These are phyloP conservation scores for Neurospora tetrasperma DNA, from an alignment of 495 filamentous ascomycete species.

Conservation along the genomic window DNA sequence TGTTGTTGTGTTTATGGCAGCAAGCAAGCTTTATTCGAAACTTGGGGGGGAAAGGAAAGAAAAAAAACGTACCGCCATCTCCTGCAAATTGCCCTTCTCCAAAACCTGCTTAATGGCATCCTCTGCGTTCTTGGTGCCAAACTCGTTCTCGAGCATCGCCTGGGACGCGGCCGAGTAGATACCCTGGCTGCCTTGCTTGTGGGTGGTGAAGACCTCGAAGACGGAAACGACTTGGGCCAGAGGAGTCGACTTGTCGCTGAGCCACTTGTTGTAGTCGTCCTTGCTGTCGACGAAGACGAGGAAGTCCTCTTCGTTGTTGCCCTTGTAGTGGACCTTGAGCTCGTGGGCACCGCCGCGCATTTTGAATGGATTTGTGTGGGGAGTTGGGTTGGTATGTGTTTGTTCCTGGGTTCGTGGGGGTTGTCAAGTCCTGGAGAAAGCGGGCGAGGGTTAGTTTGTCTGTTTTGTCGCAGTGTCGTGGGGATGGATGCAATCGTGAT, in stretches of 20 bases:
- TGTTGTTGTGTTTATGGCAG: too few species aligned
- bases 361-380: conserved; percentile 21
- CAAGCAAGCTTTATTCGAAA: too few species aligned
- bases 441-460: not conserved
- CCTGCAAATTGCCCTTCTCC: conserved; percentile 60
- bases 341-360: conserved; percentile 74
- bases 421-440: not conserved
- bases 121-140: conserved; percentile 68
- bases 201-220: conserved; percentile 84
- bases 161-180: conserved; percentile 67
- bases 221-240: conserved; percentile 76
- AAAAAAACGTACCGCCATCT: conserved; percentile 48
- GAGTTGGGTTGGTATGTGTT: conserved; percentile 11
- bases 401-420: not conserved
- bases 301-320: conserved; percentile 73
- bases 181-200: conserved; percentile 86
- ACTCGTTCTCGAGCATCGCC: conserved; percentile 66
- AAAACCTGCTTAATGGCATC: conserved; percentile 72
- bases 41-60: too few species aligned
- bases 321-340: conserved; percentile 85
- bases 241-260: conserved; percentile 64
- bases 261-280: conserved; percentile 69
- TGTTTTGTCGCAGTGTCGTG: not conserved
- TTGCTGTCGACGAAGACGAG: conserved; percentile 77
- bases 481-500: not conserved